Evolutionary conservation across 306 rosid species (phyloP), one percentile per base, ranked within the genome.

Genomic region (Lithocarpus polystachyus): DNA sequence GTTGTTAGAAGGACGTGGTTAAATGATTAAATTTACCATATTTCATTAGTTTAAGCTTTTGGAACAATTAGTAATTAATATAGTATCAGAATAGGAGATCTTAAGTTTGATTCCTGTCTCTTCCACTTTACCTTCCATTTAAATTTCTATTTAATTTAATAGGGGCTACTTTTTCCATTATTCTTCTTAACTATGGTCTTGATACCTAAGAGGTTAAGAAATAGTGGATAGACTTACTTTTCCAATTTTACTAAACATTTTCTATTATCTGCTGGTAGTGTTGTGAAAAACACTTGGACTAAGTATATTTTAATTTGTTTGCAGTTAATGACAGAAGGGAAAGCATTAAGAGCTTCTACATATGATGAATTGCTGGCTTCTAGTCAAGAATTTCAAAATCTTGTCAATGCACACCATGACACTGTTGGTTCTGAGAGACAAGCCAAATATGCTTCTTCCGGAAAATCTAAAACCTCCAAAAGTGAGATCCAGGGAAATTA

Each of bases 251-350:
- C 45, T 7, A 37, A 37, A 37, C 45, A 37, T 24, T 62, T 1
- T 28, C 31, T 22, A 5, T 13, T 28, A 24, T 22, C 29, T 5
- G 28, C 9, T 9, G 12, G 5, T 17, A 22, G 15, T 24, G 67
- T 23, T 5, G 33, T 22, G 5, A 60, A 23, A 59, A 59, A 23
- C 31, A 59, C 65, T 59, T 43, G 68, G 18, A 77, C 85, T 24
- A 61, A 7, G 15, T 20, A 31, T 77, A 12, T 13, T 12, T 48
- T 31, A 15, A 23, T 68, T 56, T 37, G 14, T 26, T 57, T 69
- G 64, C 82, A 90, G 92, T 86, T 90, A 59, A 82, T 90, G 92
- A 79, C 90, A 15, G 74, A 83, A 26, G 92, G 90, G 29, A 35
- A 62, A 68, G 75, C 83, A 70, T 35, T 81, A 45, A 74, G 75